Evolutionary conservation across 768 basidiomycete genomes (phyloP), one percentile per base, ranked within the genome.

Genomic region (Fomitopsis serialis): DNA sequence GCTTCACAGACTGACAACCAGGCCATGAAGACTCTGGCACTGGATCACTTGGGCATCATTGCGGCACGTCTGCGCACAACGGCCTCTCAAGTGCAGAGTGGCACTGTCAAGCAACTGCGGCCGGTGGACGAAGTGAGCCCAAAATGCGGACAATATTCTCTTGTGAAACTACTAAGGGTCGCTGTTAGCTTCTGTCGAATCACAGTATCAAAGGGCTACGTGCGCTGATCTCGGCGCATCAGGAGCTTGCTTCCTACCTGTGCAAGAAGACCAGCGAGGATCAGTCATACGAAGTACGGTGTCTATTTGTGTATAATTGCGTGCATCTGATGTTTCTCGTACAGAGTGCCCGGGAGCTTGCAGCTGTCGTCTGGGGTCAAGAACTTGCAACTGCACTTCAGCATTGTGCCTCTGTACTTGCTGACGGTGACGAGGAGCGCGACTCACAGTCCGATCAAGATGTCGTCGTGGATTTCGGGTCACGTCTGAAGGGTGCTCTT

Each of bases 31-130:
- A 84, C 84, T 1, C 85, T 97, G 57, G 91, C 94, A 0, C 74
- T 98, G 34, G 97, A 99, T 64, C 92, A 98, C 68, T 74, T 99
- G 0, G 97, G 97, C 10, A 78, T 86, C n/a, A 91, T 99, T 49
- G 94, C 89, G 22, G 89, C 93, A 3, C 81, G 83, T 40, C 78
- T 98, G 40, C 79, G 89, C 29, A 71, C 79, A 0, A 85, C 80
- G 35, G 70, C 72, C 48, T 67, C 85, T 43, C 75, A 63, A 44
- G 62, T 78, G 19, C 61, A 66, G 58, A 56, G 62, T 19, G 58
- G 65, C 55, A 55, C 58, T n/a, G 37, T 75, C 69, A 50, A 75
- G 68, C 51, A 66, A 54, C 57, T 89, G 56, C 75, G 76, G 54
- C 74, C 89, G 2, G 62, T 95, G 25, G 90, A 91, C 34, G 90